These are phyloP conservation scores for Tolypocladium nubicola DNA, from an alignment of 2,329 filamentous ascomycete species.

Conservation along the genomic window DNA sequence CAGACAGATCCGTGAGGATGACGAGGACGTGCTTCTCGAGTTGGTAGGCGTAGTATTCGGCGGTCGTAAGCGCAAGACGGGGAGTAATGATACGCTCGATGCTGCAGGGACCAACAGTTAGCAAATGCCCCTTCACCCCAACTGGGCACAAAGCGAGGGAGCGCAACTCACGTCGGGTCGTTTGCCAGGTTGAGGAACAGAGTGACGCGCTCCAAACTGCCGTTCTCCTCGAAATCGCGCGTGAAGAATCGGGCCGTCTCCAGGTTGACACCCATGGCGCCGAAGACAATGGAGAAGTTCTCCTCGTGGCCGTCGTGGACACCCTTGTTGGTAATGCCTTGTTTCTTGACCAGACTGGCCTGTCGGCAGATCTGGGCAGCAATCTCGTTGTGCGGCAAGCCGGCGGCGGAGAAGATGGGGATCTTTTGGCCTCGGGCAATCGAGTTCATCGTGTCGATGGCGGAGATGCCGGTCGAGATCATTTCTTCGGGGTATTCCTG, in stretches of 20 bases:
- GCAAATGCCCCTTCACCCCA: neutral
- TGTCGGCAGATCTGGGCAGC: slow-evolving; percentile 98
- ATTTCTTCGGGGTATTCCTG: slow-evolving; percentile 99
- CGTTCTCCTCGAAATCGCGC: slow-evolving; percentile 97
- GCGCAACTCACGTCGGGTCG: slow-evolving; percentile 73
- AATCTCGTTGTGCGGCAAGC: slow-evolving; percentile 99
- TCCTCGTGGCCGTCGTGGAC: slow-evolving; percentile 95
- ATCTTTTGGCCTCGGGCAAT: slow-evolving; percentile 99
- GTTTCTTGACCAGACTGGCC: slow-evolving; percentile 74
- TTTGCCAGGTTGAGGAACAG: slow-evolving; percentile 99
- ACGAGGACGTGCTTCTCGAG: slow-evolving; percentile 99
- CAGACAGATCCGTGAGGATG: slow-evolving; percentile 94
- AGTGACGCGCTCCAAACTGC: slow-evolving; percentile 92
- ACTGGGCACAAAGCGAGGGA: neutral
- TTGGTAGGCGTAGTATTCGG: slow-evolving; percentile 99
- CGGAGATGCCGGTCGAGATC: slow-evolving; percentile 98
- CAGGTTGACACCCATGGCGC: slow-evolving; percentile 99
- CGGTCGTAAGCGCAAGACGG: slow-evolving; percentile 92
- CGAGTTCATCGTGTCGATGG: slow-evolving; percentile 97
- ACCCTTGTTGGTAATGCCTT: slow-evolving; percentile 79
- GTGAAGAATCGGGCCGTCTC: slow-evolving; percentile 98
- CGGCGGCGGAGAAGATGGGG: slow-evolving; percentile 95
- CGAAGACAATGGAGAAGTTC: slow-evolving; percentile 99
- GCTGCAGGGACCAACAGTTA: slow-evolving; percentile 31
- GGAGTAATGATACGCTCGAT: slow-evolving; percentile 99